Evolutionary conservation across 2,329 filamentous ascomycete genomes (phyloP).

Genomic region (Mycosphaerella arachidis): DNA sequence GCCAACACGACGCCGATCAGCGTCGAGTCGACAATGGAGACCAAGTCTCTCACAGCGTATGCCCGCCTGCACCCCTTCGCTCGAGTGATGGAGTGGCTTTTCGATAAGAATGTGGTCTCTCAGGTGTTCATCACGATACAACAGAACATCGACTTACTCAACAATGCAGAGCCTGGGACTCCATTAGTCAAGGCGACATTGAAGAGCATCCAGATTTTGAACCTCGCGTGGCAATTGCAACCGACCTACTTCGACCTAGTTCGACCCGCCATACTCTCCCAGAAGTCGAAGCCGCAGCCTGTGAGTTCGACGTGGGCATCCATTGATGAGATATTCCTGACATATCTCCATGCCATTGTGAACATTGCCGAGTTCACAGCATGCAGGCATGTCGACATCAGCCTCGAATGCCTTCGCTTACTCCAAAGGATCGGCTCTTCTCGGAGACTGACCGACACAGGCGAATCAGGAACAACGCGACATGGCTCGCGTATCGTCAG

Average conservation of each 20-base stretch:
- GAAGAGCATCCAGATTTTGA: constrained; percentile 77
- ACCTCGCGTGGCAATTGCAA: constrained; percentile 78
- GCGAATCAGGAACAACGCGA: constrained; percentile 53
- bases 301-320: constrained; percentile 77
- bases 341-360: constrained; percentile 71
- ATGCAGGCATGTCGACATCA: constrained; percentile 74
- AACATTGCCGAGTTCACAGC: constrained; percentile 84
- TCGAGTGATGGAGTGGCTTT: constrained; percentile 96
- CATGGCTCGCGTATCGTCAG: constrained; percentile 29
- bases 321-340: constrained; percentile 86
- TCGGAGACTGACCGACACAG: constrained; percentile 68
- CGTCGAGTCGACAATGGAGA: constrained; percentile 69
- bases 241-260: constrained; percentile 89
- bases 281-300: constrained; percentile 55
- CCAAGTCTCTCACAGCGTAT: constrained; percentile 73
- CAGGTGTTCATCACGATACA: constrained; percentile 75
- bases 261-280: constrained; percentile 67
- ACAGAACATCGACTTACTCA: constrained; percentile 68
- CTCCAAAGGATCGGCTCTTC: constrained; percentile 84
- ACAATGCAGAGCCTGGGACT: constrained; percentile 69
- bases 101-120: constrained; percentile 82
- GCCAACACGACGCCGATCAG: constrained; percentile 72
- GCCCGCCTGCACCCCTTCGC: constrained; percentile 86
- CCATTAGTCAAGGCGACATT: constrained; percentile 75
- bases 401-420: constrained; percentile 73